Conservation (phyloP, 2,329 filamentous ascomycete genomes). For the Hypomyces rosellus region DNA sequence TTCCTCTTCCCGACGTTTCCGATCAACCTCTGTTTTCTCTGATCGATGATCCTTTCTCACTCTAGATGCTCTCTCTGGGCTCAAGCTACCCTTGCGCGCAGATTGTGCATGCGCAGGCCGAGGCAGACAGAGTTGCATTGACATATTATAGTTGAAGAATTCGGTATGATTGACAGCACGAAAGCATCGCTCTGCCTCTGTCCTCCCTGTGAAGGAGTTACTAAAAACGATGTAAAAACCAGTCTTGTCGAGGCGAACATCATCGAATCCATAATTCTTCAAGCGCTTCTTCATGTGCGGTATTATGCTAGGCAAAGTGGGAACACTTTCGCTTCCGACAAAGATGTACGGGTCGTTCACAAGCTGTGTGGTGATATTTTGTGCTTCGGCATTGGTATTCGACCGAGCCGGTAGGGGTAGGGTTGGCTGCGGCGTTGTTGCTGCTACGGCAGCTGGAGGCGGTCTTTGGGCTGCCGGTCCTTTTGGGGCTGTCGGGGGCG, state of each 20-base stretch:
- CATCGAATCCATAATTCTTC: conserved; percentile 73
- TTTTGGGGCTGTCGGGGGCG: conserved; percentile 80
- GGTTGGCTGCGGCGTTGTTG: conserved; percentile 25
- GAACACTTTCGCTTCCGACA: conserved; percentile 79
- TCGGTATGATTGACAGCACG: conserved; percentile 70
- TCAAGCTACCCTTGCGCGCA: conserved; percentile 29
- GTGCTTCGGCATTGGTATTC: conserved; percentile 54
- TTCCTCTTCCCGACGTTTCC: conserved; percentile 64
- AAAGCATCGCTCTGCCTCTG: conserved; percentile 76
- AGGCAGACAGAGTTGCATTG: conserved; percentile 66
- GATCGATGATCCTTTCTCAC: conserved; percentile 26
- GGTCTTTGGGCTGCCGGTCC: conserved; percentile 61
- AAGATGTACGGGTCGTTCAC: conserved; percentile 84
- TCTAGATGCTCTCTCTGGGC: conserved; percentile 23
- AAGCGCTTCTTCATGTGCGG: conserved; percentile 86
- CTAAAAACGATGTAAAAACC: conserved; percentile 93
- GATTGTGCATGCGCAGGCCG: conserved; percentile 18
- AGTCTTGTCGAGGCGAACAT: conserved; percentile 74
- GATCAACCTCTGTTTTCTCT: conserved; percentile 60
- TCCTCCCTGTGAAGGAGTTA: conserved; percentile 66
- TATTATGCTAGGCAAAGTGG: conserved; percentile 77
- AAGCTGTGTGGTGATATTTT: conserved; percentile 61
- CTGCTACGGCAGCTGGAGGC: conserved; percentile 12
- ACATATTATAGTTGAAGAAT: conserved; percentile 88
- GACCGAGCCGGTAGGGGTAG: conserved; percentile 16